These are phyloP conservation scores for Phytopythium kandeliae DNA, from an alignment of 352 stramenopile genomes.

Conservation along the genomic window DNA sequence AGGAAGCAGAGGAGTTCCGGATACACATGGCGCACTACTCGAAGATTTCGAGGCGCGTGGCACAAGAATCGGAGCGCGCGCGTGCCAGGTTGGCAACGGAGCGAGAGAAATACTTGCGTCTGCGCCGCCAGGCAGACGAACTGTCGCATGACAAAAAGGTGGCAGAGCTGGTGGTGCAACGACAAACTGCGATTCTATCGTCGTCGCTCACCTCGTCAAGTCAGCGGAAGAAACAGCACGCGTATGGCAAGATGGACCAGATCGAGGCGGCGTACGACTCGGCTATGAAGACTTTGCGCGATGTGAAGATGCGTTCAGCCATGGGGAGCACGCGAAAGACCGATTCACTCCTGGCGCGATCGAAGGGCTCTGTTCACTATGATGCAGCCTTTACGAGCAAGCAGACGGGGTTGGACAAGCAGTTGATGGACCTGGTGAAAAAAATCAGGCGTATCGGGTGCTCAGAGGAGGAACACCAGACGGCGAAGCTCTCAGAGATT, in stretches of 20 bases:
- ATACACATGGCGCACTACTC: constrained; percentile 58
- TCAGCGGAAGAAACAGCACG: constrained; percentile 27
- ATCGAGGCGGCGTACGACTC: constrained; percentile 37
- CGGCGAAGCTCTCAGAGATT: neutral
- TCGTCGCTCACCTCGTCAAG: constrained; percentile 20
- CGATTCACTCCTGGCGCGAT: neutral
- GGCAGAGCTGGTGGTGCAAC: constrained; percentile 45
- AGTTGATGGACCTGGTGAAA: constrained; percentile 1
- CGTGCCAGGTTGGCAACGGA: constrained; percentile 29
- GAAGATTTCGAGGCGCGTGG: constrained; percentile 32
- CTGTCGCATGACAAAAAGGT: constrained; percentile 59
- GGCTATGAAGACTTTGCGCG: constrained; percentile 4
- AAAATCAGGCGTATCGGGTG: constrained; percentile 3
- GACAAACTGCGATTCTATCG: constrained; percentile 54
- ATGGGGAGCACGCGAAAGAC: neutral
- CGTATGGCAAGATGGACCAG: constrained; percentile 30
- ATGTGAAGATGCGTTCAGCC: neutral
- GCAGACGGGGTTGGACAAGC: neutral
- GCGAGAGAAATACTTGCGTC: constrained; percentile 36
- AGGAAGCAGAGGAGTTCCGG: constrained; percentile 27
- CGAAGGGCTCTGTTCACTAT: neutral
- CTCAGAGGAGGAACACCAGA: neutral
- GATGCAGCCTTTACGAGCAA: neutral
- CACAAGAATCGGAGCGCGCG: constrained; percentile 27
- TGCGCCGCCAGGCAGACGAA: constrained; percentile 30